Base-by-base conservation (phyloP, 306 rosid genomes). In the Trifolium subterraneum region DNA sequence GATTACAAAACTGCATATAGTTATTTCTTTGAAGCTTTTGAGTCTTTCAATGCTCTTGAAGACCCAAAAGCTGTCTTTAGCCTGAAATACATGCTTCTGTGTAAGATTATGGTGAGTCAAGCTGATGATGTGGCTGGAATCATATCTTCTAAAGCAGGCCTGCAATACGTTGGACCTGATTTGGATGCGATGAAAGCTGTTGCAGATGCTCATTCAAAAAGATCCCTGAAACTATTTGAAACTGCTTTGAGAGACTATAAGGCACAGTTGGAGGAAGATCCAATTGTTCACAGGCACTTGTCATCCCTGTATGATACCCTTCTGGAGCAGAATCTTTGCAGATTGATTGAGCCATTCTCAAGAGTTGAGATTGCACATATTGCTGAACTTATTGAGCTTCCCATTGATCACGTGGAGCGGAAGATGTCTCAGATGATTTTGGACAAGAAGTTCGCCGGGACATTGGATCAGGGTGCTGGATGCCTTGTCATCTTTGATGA, bases 171-270 rank as follows among this genome's bases (percentile, higher is more conserved):
- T 71, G 98, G 98, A n/a, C 92, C 89, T 22, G 97, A 93, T 76
- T 77, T 93, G 81, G 98, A 93, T 84, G 98, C 98, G 38, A 93
- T 93, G 98, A 93, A 91, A 79, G 96, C 94, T 36, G 98, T 93
- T 47, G 97, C 98, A 15, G 97, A 91, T 73, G 98, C 98, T 50
- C 88, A 93, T 84, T 89, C 97, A 2, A 93, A 93, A 76, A 88
- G 97, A 58, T 93, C 98, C 62, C 84, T 93, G 35, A 93, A 84
- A 81, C 87, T 93, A 70, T 93, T 93, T 33, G 97, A 93, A 84
- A 83, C 80, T 71, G 93, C 98, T 68, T 79, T 91, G 70, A 61
- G 91, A 42, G 93, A 88, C 81, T 93, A 71, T 70, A 93, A 87
- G 88, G 90, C 93, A 6, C 97, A 93, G 78, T 83, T 93, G 68